Evolutionary conservation across 345 rosid species (phyloP).

Genomic region (Capsella bursapastoris): DNA sequence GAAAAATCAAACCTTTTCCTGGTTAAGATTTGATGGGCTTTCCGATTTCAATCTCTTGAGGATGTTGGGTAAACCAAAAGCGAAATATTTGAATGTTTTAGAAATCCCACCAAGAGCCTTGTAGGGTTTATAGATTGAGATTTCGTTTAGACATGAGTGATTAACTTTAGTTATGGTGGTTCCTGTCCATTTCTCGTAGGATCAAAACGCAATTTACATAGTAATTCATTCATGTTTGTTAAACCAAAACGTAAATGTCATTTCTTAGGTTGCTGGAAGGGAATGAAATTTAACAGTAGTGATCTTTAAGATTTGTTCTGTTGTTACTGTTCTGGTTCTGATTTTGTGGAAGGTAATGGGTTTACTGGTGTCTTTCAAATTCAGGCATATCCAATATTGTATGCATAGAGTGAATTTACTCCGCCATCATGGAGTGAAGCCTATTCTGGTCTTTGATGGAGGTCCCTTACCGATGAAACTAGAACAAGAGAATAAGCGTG

Average conservation of each 20-base stretch:
- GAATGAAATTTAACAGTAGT: not conserved
- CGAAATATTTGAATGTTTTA: conserved; percentile 6
- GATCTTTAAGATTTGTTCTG: conserved; percentile 10
- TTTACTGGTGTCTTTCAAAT: conserved; percentile 22
- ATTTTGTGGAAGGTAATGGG: conserved; percentile 22
- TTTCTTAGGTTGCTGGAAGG: conserved; percentile 1
- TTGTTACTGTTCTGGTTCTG: conserved; percentile 31
- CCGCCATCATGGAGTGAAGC: conserved; percentile 83
- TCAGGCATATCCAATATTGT: conserved; percentile 91
- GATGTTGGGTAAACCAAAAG: not conserved
- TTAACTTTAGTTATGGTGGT: not conserved
- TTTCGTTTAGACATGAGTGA: not conserved
- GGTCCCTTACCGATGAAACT: conserved; percentile 92
- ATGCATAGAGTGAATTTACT: conserved; percentile 92
- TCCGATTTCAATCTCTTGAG: not conserved
- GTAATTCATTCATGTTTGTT: conserved; percentile 1
- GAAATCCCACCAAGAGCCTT: not conserved
- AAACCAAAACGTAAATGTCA: not conserved
- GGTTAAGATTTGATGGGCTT: not conserved
- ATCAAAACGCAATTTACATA: not conserved
- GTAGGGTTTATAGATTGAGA: not conserved
- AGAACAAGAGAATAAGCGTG: conserved; percentile 97
- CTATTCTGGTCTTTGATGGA: conserved; percentile 91
- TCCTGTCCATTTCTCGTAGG: not conserved
- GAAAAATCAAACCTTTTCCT: conserved; percentile 12